A percentile compares a stretch with the other conserved stretches of the same genome.
These are phyloP conservation scores for Candida pseudocylindracea DNA, from an alignment of 1,139 yeast species.

Conservation along the genomic window DNA sequence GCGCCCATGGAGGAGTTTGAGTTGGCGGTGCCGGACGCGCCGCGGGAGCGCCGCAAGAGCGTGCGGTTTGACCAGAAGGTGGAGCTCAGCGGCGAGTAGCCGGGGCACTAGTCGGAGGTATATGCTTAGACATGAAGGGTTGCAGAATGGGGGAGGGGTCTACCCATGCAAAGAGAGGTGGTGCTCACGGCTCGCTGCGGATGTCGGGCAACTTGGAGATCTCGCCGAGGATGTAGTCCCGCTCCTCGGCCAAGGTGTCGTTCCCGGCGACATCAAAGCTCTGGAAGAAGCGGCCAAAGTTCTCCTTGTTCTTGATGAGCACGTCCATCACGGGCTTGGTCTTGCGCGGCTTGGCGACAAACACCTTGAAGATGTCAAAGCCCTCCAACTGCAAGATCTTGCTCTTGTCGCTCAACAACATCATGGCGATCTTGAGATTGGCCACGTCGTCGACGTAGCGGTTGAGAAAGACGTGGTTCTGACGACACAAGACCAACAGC, in stretches of 20 bases:
- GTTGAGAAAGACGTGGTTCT: constrained; percentile 53
- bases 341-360: constrained; percentile 88
- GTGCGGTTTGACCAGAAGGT: constrained; percentile 55
- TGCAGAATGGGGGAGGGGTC: background rate
- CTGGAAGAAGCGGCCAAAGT: constrained; percentile 46
- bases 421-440: constrained; percentile 71
- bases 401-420: constrained; percentile 68
- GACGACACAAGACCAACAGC: constrained; percentile 51
- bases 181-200: no score
- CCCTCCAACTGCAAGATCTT: constrained; percentile 80
- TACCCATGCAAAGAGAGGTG: background rate
- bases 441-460: constrained; percentile 62
- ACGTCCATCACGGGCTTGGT: constrained; percentile 63
- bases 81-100: background rate
- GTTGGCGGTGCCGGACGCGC: no score
- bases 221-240: constrained; percentile 56
- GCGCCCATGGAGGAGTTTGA: background rate
- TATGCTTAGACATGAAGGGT: background rate
- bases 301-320: constrained; percentile 58
- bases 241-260: constrained; percentile 62
- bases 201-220: constrained; percentile 38
- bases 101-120: no score
- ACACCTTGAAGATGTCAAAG: constrained; percentile 78
- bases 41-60: constrained; percentile 35
- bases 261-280: constrained; percentile 40